Evolutionary conservation across 768 basidiomycete genomes (phyloP).

Genomic region (Chalciporus pseudorubinellus): DNA sequence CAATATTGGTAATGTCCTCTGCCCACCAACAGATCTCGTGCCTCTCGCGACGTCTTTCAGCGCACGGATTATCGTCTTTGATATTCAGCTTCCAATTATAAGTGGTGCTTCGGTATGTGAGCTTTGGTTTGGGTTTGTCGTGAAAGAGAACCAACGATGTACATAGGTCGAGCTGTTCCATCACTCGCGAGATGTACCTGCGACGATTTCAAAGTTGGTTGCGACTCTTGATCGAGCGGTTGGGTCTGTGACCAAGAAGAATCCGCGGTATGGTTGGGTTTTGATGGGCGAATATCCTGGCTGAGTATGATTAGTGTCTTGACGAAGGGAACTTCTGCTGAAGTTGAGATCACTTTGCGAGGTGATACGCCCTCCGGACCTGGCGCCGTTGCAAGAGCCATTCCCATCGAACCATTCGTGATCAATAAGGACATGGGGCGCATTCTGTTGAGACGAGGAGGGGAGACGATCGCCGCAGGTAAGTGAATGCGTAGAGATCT

Average conservation of each 20-base stretch:
- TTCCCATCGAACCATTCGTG: slow-evolving; percentile 85
- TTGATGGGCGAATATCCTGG: not conserved
- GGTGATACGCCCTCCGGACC: slow-evolving; percentile 49
- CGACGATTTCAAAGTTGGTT: slow-evolving; percentile 79
- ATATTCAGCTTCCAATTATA: slow-evolving; percentile 86
- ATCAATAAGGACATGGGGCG: slow-evolving; percentile 96
- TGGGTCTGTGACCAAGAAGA: slow-evolving; percentile 69
- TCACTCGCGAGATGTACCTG: slow-evolving; percentile 90
- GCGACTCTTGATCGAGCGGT: slow-evolving; percentile 74
- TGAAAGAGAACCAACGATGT: not conserved
- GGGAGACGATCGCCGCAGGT: slow-evolving; percentile 96
- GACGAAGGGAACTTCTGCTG: slow-evolving; percentile 80
- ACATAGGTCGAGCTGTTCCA: slow-evolving; percentile 87
- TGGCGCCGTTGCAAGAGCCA: slow-evolving; percentile 46
- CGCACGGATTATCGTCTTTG: slow-evolving; percentile 91
- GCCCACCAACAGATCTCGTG: slow-evolving; percentile 66
- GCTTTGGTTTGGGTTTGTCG: not conserved
- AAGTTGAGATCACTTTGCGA: slow-evolving; percentile 79
- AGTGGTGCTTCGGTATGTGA: slow-evolving; percentile 73
- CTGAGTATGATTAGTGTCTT: slow-evolving; percentile 58
- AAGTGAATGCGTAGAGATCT: slow-evolving; percentile 9
- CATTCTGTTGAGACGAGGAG: slow-evolving; percentile 79
- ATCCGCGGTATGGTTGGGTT: slow-evolving; percentile 61
- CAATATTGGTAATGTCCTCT: slow-evolving; percentile 85
- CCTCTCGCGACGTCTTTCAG: slow-evolving; percentile 76